A percentile compares a stretch with the other conserved stretches of the same genome.
These are phyloP conservation scores for Microbotryum violaceum DNA, from an alignment of 1,284 basidiomycete species.

Conservation along the genomic window DNA sequence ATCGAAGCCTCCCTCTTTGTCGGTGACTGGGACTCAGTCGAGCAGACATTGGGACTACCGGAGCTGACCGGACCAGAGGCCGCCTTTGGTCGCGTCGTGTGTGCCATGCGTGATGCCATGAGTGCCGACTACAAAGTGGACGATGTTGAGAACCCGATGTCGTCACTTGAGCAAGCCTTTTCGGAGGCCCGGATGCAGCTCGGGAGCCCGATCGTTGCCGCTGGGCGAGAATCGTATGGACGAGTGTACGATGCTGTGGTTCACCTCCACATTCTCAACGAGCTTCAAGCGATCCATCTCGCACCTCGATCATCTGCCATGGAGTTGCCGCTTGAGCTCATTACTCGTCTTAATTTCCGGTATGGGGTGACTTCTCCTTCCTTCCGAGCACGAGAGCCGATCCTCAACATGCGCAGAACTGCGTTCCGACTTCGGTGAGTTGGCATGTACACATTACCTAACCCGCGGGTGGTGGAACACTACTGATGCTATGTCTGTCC, in stretches of 20 bases:
- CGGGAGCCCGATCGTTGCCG: slow-evolving; percentile 72
- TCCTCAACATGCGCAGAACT: slow-evolving; percentile 81
- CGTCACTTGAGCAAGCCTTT: slow-evolving; percentile 46
- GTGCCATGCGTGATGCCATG: slow-evolving; percentile 56
- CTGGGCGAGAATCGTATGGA: slow-evolving; percentile 70
- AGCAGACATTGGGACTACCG: slow-evolving; percentile 52
- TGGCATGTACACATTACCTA: neutral
- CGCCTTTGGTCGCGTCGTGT: slow-evolving; percentile 71
- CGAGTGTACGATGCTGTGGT: slow-evolving; percentile 80
- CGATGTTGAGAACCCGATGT: slow-evolving; percentile 9
- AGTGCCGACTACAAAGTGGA: neutral
- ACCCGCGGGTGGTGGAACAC: neutral
- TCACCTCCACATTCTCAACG: slow-evolving; percentile 79
- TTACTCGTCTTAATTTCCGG: slow-evolving; percentile 40
- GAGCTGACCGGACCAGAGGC: slow-evolving; percentile 52
- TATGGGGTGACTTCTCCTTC: slow-evolving; percentile 75
- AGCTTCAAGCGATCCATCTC: slow-evolving; percentile 70
- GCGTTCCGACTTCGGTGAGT: slow-evolving; percentile 68
- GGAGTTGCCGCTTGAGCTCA: slow-evolving; percentile 5
- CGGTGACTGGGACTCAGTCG: slow-evolving; percentile 81
- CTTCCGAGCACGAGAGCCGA: slow-evolving; percentile 83
- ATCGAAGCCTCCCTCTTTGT: slow-evolving; percentile 94
- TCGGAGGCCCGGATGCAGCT: slow-evolving; percentile 64
- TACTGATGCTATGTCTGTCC: slow-evolving; percentile 1
- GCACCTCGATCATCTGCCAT: slow-evolving; percentile 32